Evolutionary conservation across 2,329 filamentous ascomycete species (phyloP).

Genomic region (Lachnellula suecica): DNA sequence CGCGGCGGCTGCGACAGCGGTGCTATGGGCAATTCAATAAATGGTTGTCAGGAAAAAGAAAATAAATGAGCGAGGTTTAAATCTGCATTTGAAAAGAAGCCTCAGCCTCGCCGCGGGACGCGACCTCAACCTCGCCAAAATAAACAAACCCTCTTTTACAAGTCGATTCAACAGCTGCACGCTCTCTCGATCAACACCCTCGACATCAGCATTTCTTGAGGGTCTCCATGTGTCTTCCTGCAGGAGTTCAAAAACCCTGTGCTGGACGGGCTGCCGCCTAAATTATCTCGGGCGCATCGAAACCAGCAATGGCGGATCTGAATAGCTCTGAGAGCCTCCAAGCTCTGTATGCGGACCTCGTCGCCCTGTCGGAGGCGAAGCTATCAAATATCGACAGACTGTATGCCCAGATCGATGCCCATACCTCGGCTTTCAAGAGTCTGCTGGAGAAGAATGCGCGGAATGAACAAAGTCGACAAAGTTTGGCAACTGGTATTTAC

Average conservation of each 20-base stretch:
- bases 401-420: slow-evolving; percentile 62
- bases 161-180: background rate
- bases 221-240: slow-evolving; percentile 4
- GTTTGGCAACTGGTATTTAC: slow-evolving; percentile 63
- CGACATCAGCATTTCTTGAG: background rate
- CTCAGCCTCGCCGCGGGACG: too few species aligned
- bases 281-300: slow-evolving; percentile 22
- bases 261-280: slow-evolving; percentile 7
- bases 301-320: slow-evolving; percentile 64
- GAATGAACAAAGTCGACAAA: slow-evolving; percentile 72
- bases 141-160: background rate
- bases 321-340: slow-evolving; percentile 76
- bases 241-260: slow-evolving; percentile 13
- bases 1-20: background rate
- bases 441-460: slow-evolving; percentile 74
- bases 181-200: background rate
- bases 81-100: too few species aligned
- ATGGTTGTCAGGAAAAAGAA: too few species aligned
- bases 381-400: slow-evolving; percentile 70
- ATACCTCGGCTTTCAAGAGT: slow-evolving; percentile 65
- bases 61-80: too few species aligned
- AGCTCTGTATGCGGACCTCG: slow-evolving; percentile 82
- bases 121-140: too few species aligned
- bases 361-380: slow-evolving; percentile 70
- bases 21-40: background rate